Evolutionary conservation across 805 yeast genomes (phyloP), one percentile per base, ranked within the genome.

Genomic region (Peterozyma toletana): DNA sequence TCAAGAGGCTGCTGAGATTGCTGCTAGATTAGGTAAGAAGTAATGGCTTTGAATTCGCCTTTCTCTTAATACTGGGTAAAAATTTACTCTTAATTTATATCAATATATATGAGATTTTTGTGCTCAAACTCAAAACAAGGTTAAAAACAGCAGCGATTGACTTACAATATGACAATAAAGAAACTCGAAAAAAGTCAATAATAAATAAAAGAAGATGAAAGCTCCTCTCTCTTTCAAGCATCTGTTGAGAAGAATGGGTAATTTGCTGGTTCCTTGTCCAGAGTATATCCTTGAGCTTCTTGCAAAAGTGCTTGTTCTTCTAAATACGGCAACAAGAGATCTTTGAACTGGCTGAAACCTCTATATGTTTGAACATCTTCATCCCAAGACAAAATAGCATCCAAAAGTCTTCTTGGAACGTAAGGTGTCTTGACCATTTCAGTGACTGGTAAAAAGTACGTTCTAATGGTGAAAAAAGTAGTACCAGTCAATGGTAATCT

Each of bases 1-100:
- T 21, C 88, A 86, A 62, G 95, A 88, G 59, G 91, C 97, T 33
- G 87, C 97, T n/a, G 74, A 74, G 47, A 84, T 89, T 44, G 89
- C 96, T 11, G 58, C 75, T 33, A 62, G 63, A 31, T 54, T 78
- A 36, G 83, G 83, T 16, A 76, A 76, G 64, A 75, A 78, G 54
- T 64, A 54, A 49, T 31, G 14, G 27, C 27, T 7, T 21, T 21
- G 27, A 4, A 21, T 5, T 7, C 27, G 7, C 27, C 27, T n/a
- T n/a, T n/a, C n/a, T n/a, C n/a, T n/a, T n/a, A n/a, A n/a, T n/a
- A n/a, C n/a, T n/a, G n/a, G n/a, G n/a, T n/a, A n/a, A n/a, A n/a
- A n/a, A n/a, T n/a, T n/a, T n/a, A n/a, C n/a, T n/a, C n/a, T n/a
- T n/a, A n/a, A 21, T 21, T 7, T 21, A 21, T 21, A 5, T 21